Evolutionary conservation across 2,329 filamentous ascomycete species (phyloP).

Genomic region (Elsinoe ampelina): DNA sequence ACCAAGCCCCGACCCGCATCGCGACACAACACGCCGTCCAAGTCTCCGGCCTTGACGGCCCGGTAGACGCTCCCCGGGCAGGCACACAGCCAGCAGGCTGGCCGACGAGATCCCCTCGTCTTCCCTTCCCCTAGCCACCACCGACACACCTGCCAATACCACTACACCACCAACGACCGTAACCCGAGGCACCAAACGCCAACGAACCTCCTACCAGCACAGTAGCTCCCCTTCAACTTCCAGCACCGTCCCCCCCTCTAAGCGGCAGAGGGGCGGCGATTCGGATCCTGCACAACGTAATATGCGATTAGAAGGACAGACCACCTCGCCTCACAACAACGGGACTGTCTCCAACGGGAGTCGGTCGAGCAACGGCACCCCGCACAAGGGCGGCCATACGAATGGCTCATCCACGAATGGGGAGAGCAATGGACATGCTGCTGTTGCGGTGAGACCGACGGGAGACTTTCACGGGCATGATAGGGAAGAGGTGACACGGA

Average conservation of each 20-base stretch:
- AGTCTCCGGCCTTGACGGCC: constrained; percentile 13
- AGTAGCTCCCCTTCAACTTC: background rate
- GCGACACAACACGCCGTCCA: constrained; percentile 6
- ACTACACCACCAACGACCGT: background rate
- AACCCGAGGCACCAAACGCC: constrained; percentile 3
- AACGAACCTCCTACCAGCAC: background rate
- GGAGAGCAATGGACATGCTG: constrained; percentile 4
- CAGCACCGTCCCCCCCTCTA: constrained; percentile 4
- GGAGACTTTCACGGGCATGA: constrained; percentile 71
- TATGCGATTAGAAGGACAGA: constrained; percentile 12
- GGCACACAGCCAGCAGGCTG: constrained; percentile 13
- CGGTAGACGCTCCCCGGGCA: constrained; percentile 8
- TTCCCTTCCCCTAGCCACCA: constrained; percentile 2
- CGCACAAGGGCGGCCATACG: constrained; percentile 1
- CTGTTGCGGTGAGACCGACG: background rate
- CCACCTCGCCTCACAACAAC: background rate
- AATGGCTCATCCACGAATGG: constrained; percentile 12
- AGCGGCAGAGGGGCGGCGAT: constrained; percentile 12
- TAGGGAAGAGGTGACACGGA: constrained; percentile 83
- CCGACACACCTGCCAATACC: background rate
- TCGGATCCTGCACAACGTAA: background rate
- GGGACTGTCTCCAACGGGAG: constrained; percentile 2
- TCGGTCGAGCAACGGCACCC: background rate
- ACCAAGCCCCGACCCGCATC: background rate
- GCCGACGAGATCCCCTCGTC: constrained; percentile 12